Percentiles rank a stretch among this genome's conserved stretches.
Conservation (phyloP, 805 yeast species). For the Cyberlindnera veronae region DNA sequence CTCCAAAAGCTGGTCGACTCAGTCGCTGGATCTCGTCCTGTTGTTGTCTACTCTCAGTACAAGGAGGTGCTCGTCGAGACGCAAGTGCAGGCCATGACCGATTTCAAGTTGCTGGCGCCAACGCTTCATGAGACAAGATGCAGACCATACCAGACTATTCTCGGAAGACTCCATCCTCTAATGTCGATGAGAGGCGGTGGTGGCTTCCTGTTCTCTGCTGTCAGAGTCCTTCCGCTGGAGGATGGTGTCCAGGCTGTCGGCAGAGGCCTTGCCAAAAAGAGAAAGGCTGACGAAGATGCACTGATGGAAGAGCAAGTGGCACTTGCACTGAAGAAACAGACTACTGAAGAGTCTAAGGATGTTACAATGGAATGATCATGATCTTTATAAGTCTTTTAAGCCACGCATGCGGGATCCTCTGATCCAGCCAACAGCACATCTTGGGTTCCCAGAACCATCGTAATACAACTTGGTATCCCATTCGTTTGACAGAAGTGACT, state of each 20-base stretch:
- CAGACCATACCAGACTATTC: conserved; percentile 85
- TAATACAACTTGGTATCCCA: conserved; percentile 50
- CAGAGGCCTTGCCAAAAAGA: conserved; percentile 46
- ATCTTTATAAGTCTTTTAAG: conserved; percentile 4
- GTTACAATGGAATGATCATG: background rate
- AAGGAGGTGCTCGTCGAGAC: conserved; percentile 78
- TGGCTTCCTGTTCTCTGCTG: conserved; percentile 79
- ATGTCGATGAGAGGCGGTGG: conserved; percentile 95
- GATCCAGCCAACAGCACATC: conserved; percentile 68
- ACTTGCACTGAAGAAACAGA: conserved; percentile 4
- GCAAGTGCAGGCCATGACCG: conserved; percentile 62
- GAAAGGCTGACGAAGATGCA: conserved; percentile 27
- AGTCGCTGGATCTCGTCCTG: conserved; percentile 81
- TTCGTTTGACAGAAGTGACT: conserved; percentile 14
- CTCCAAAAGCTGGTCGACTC: conserved; percentile 59
- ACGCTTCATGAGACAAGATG: conserved; percentile 78
- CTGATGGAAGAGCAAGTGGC: conserved; percentile 19
- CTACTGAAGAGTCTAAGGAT: background rate
- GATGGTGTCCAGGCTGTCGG: conserved; percentile 67
- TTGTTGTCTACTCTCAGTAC: conserved; percentile 76
- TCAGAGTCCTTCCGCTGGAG: conserved; percentile 70
- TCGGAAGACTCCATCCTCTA: conserved; percentile 90
- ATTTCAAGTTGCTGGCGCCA: conserved; percentile 76
- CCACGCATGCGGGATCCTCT: conserved; percentile 20
- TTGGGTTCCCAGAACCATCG: conserved; percentile 49